Evolutionary conservation across 106 monocot species (phyloP).

Genomic region (Dendrobium catenatum): DNA sequence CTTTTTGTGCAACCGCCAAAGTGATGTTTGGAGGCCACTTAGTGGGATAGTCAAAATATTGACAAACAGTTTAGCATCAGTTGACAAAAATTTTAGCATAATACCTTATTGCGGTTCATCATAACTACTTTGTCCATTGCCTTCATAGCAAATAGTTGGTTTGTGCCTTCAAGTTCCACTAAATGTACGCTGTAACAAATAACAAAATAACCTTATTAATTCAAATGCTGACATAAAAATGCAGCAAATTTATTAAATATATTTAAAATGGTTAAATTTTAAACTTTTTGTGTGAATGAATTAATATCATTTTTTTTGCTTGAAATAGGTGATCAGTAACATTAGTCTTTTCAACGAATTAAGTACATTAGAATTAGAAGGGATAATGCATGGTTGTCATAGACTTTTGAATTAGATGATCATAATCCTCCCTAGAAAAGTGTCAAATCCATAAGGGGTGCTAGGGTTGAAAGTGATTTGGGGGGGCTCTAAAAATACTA

Average conservation of each 20-base stretch:
- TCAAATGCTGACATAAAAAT: background rate
- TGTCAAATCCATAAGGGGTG: no score
- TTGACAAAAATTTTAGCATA: background rate
- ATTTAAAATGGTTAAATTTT: background rate
- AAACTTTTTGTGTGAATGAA: background rate
- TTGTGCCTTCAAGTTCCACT: constrained; percentile 82
- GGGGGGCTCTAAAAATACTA: no score
- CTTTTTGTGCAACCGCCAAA: no score
- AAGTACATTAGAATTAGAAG: no score
- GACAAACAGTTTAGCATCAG: background rate
- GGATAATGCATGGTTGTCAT: no score
- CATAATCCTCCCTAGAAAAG: no score
- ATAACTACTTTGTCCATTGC: constrained; percentile 96
- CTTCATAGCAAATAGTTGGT: constrained; percentile 96
- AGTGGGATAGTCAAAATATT: background rate
- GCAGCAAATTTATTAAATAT: background rate
- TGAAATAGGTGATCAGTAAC: background rate
- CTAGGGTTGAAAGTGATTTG: no score
- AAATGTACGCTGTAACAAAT: constrained; percentile 72
- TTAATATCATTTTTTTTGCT: background rate
- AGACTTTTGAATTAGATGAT: no score
- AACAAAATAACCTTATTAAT: constrained; percentile 1
- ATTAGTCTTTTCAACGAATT: no score
- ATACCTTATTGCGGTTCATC: constrained; percentile 91
- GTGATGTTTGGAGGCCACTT: no score